phyloP scores from a whole-genome alignment of 345 rosid genomes.

The Mangifera indica region DNA sequence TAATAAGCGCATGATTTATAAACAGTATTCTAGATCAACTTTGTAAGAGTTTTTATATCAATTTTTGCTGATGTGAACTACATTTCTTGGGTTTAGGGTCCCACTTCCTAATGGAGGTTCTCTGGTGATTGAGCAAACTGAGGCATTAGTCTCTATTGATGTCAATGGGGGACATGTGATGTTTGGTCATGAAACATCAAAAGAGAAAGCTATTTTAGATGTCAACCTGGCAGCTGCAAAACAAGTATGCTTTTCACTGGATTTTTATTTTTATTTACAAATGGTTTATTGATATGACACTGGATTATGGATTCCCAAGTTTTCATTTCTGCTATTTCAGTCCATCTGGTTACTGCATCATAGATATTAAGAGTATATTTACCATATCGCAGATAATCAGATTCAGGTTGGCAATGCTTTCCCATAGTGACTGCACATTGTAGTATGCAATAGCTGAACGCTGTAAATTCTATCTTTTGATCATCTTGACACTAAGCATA shows the following conservation, averaged over 20 bases:
- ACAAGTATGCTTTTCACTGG: slow-evolving; percentile 53
- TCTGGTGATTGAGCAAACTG: slow-evolving; percentile 95
- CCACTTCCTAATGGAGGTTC: slow-evolving; percentile 88
- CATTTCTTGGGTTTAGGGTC: slow-evolving; percentile 56
- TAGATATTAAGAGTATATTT: background rate
- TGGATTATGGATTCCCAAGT: slow-evolving; percentile 3
- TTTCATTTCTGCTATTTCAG: background rate
- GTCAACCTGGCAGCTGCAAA: slow-evolving; percentile 93
- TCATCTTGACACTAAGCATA: no score
- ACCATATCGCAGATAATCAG: background rate
- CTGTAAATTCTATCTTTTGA: no score
- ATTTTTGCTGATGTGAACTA: slow-evolving; percentile 12
- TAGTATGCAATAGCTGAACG: background rate
- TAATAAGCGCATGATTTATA: background rate
- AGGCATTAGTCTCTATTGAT: slow-evolving; percentile 96
- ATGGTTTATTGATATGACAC: background rate
- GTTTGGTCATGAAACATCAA: slow-evolving; percentile 87
- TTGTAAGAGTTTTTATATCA: background rate
- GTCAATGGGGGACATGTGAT: slow-evolving; percentile 98
- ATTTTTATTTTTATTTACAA: background rate
- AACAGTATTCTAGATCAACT: background rate
- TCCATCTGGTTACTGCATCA: background rate
- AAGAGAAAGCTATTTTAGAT: slow-evolving; percentile 86
- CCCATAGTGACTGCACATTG: background rate
- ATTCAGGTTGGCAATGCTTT: background rate